Percentiles rank a stretch among this genome's conserved stretches.
Conservation (phyloP, 2,329 filamentous ascomycete species). For the Aspergillus ochraceoroseus region DNA sequence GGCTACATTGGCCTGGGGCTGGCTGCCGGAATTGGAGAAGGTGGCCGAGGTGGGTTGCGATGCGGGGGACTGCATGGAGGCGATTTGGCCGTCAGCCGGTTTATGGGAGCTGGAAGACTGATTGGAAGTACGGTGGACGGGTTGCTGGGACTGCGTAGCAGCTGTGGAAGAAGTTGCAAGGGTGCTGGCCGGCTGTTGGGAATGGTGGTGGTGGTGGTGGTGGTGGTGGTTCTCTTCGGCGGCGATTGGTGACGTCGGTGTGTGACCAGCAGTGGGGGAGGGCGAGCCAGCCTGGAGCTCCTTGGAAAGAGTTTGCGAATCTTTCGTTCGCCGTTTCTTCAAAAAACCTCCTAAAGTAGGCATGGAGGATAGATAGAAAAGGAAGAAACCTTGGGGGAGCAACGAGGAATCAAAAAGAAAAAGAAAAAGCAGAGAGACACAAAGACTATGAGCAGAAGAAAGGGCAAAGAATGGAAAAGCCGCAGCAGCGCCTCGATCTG, state of each 20-base stretch:
- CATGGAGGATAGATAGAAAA: constrained; percentile 63
- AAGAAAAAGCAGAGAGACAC: constrained; percentile 15
- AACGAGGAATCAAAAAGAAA: constrained; percentile 14
- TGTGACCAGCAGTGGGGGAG: constrained; percentile 55
- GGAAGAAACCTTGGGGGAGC: no score
- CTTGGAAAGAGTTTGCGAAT: constrained; percentile 57
- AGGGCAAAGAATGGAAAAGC: constrained; percentile 14
- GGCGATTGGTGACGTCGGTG: constrained; percentile 54
- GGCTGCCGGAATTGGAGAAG: constrained; percentile 23
- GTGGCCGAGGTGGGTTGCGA: constrained; percentile 33
- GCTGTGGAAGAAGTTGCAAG: constrained; percentile 6
- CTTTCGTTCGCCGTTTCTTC: constrained; percentile 98
- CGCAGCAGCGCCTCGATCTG: constrained; percentile 1
- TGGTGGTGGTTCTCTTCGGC: constrained; percentile 26
- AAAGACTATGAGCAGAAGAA: constrained; percentile 27
- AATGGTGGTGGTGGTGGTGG: constrained; percentile 31
- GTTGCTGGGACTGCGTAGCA: constrained; percentile 16
- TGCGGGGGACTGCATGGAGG: constrained; percentile 38
- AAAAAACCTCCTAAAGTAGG: constrained; percentile 84
- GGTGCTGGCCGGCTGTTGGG: constrained; percentile 17
- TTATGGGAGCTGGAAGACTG: constrained; percentile 21
- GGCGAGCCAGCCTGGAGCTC: constrained; percentile 63
- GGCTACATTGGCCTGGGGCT: constrained; percentile 57
- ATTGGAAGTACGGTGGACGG: constrained; percentile 15
- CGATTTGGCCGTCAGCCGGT: constrained; percentile 25